phyloP scores from a whole-genome alignment of 2,329 filamentous ascomycete species.

The Cordyceps tenuipes region DNA sequence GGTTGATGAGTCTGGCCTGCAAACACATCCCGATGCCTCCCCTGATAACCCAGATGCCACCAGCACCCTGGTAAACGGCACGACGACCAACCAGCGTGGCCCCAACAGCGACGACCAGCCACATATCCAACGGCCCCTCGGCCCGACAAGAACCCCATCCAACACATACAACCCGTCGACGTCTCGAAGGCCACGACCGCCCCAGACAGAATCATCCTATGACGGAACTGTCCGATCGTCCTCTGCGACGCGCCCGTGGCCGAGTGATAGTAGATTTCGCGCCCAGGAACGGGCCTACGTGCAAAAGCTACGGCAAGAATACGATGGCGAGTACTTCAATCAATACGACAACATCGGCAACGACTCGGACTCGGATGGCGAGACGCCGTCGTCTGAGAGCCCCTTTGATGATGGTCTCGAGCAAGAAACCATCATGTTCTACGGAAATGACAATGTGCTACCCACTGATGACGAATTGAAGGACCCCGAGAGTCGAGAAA shows the following conservation, averaged over 20 bases:
- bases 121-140: slow-evolving; percentile 55
- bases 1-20: slow-evolving; percentile 38
- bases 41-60: slow-evolving; percentile 11
- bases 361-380: slow-evolving; percentile 83
- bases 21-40: slow-evolving; percentile 36
- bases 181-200: slow-evolving; percentile 38
- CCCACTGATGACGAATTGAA: slow-evolving; percentile 84
- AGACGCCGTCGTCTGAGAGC: slow-evolving; percentile 77
- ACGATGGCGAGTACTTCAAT: slow-evolving; percentile 58
- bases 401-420: slow-evolving; percentile 83
- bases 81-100: slow-evolving; percentile 30
- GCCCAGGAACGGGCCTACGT: slow-evolving; percentile 88
- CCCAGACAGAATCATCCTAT: slow-evolving; percentile 35
- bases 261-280: slow-evolving; percentile 36
- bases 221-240: slow-evolving; percentile 40
- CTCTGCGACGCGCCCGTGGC: slow-evolving; percentile 42
- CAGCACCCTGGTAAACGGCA: slow-evolving; percentile 34
- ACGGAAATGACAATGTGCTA: slow-evolving; percentile 80
- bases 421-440: slow-evolving; percentile 86
- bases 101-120: slow-evolving; percentile 21
- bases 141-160: slow-evolving; percentile 64
- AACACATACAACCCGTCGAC: slow-evolving; percentile 69
- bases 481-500: slow-evolving; percentile 78
- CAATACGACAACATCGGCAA: slow-evolving; percentile 55
- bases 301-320: slow-evolving; percentile 77